Base-by-base conservation (phyloP, 2,329 filamentous ascomycete genomes). In the Cladorrhinum sp. region DNA sequence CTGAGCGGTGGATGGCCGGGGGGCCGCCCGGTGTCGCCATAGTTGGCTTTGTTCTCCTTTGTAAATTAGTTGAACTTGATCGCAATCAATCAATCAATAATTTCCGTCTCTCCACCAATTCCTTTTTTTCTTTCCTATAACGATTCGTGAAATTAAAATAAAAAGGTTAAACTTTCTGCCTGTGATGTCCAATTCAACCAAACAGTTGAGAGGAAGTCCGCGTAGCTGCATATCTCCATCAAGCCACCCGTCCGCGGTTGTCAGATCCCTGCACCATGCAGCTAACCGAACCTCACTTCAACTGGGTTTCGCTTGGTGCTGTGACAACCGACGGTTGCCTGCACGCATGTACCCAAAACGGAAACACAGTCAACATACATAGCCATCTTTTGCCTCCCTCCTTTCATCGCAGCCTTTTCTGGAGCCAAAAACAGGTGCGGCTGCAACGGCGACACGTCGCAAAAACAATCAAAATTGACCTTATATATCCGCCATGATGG, bases 1-100 rank as follows among this genome's bases (percentile, higher is more conserved):
- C 79, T 64, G 79, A 81, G 61, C 84, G 80, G 71, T 87, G 85
- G 59, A 85, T 79, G 55, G 75, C 74, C 38, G 77, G 38, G 50
- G 62, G 71, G 54, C 45, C 62, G 32, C 36, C 55, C 25, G 62
- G 45, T n/a, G 60, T 51, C 49, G 63, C 56, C 64, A 66, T 64
- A 23, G 6, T 57, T 48, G 1, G 2, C 22, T n/a, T 32, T 18
- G 5, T 3, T 45, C 5, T 45, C 20, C 16, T n/a, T 45, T 45
- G n/a, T 22, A 13, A 32, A 7, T 32, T 32, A 32, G 29, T 7
- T n/a, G n/a, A n/a, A n/a, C n/a, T n/a, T n/a, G n/a, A n/a, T n/a
- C n/a, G n/a, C n/a, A n/a, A n/a, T n/a, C n/a, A n/a, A n/a, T n/a
- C n/a, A n/a, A n/a, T n/a, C n/a, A n/a, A n/a, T n/a, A n/a, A n/a